These are phyloP conservation scores for Hanseniaspora gamundiae DNA, from an alignment of 1,139 yeast genomes.

Conservation along the genomic window DNA sequence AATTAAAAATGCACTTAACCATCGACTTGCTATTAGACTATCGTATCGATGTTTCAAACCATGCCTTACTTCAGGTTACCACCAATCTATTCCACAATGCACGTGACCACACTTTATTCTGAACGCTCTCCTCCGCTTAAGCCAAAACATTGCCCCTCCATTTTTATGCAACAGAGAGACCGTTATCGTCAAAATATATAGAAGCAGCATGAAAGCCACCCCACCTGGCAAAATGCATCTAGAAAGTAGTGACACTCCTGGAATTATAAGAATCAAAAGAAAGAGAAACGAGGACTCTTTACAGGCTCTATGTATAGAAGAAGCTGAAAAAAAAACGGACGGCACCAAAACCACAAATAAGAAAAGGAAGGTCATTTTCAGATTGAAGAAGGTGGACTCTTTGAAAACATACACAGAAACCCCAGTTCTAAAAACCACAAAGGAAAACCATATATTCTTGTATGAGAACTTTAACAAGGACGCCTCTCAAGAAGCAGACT, in stretches of 20 bases:
- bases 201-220: too few species aligned
- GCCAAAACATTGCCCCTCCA: too few species aligned
- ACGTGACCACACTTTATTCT: too few species aligned
- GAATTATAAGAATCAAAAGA: conserved; percentile 68
- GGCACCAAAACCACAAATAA: conserved; percentile 11
- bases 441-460: conserved; percentile 2
- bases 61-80: too few species aligned
- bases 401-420: conserved; percentile 2
- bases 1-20: too few species aligned
- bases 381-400: conserved; percentile 19
- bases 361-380: conserved; percentile 20
- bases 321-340: neutral
- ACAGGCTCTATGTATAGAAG: conserved; percentile 49
- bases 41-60: too few species aligned
- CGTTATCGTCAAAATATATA: too few species aligned
- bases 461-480: conserved; percentile 2
- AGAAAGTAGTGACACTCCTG: conserved; percentile 28
- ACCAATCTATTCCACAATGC: too few species aligned
- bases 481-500: neutral
- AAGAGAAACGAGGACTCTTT: conserved; percentile 79
- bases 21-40: too few species aligned
- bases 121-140: too few species aligned
- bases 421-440: conserved; percentile 5
- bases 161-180: too few species aligned
- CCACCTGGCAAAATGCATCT: neutral